A percentile compares a stretch with the other conserved stretches of the same genome.
Conservation (phyloP, 805 yeast genomes). For the Cyberlindnera galapagoensis region DNA sequence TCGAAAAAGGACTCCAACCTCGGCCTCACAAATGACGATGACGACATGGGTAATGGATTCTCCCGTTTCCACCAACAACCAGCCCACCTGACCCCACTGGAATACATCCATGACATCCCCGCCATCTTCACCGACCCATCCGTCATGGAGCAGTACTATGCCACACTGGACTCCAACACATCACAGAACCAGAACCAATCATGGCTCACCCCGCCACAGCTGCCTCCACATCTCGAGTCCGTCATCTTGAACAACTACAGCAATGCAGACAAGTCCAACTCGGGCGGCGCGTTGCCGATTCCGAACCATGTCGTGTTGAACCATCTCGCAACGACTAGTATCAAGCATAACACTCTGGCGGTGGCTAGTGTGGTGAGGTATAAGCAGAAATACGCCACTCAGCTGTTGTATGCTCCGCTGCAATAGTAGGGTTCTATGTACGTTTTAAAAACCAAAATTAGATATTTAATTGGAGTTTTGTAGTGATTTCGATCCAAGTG, state of each 20-base stretch:
- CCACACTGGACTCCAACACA: constrained; percentile 67
- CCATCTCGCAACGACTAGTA: constrained; percentile 92
- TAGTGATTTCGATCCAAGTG: too few species aligned
- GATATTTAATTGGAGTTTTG: too few species aligned
- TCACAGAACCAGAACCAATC: constrained; percentile 51
- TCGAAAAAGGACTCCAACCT: constrained; percentile 48
- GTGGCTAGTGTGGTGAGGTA: constrained; percentile 90
- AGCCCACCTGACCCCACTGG: constrained; percentile 20
- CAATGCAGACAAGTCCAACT: constrained; percentile 62
- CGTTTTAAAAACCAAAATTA: too few species aligned
- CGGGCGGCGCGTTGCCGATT: constrained; percentile 82
- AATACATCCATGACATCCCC: constrained; percentile 64
- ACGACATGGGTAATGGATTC: constrained; percentile 80
- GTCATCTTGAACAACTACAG: constrained; percentile 78
- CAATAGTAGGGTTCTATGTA: constrained; percentile 36
- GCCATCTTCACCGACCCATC: constrained; percentile 81
- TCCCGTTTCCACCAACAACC: constrained; percentile 67
- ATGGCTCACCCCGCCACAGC: constrained; percentile 83
- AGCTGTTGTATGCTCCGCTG: constrained; percentile 84
- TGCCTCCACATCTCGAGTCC: constrained; percentile 94
- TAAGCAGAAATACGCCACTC: constrained; percentile 84
- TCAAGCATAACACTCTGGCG: constrained; percentile 88
- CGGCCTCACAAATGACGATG: constrained; percentile 59
- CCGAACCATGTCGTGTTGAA: constrained; percentile 94
- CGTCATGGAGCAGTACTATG: constrained; percentile 80